A percentile compares a stretch with the other conserved stretches of the same genome.
These are phyloP conservation scores for Calonectria pteridis DNA, from an alignment of 2,329 filamentous ascomycete genomes.

Conservation along the genomic window DNA sequence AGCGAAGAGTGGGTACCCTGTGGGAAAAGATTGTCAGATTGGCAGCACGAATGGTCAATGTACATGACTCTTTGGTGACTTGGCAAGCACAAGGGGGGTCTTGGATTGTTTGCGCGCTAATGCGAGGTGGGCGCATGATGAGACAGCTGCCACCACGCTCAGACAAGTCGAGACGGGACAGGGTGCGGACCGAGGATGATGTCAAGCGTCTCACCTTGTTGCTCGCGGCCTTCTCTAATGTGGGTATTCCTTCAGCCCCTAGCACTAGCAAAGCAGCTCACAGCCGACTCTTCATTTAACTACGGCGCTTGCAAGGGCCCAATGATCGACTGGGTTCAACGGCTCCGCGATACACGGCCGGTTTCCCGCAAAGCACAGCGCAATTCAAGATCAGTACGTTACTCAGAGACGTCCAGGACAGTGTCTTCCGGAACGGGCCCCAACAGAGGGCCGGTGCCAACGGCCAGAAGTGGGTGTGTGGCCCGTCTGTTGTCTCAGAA, in stretches of 20 bases:
- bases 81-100: no score
- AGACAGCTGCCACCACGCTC: neutral
- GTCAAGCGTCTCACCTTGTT: neutral
- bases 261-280: neutral
- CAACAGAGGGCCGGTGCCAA: neutral
- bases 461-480: neutral
- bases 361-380: neutral
- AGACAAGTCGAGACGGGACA: neutral
- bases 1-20: neutral
- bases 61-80: no score
- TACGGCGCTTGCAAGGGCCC: no score
- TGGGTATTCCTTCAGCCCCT: neutral
- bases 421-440: neutral
- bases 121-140: neutral
- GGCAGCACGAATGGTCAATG: no score
- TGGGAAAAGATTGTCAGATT: neutral
- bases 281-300: neutral
- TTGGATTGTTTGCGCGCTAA: neutral
- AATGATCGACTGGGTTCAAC: no score
- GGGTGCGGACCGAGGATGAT: neutral
- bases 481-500: neutral
- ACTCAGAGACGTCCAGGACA: neutral
- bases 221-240: neutral
- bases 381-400: no score
- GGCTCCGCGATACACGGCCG: neutral